Base-by-base conservation (phyloP, 495 filamentous ascomycete species). In the Lichenothelia convexa region DNA sequence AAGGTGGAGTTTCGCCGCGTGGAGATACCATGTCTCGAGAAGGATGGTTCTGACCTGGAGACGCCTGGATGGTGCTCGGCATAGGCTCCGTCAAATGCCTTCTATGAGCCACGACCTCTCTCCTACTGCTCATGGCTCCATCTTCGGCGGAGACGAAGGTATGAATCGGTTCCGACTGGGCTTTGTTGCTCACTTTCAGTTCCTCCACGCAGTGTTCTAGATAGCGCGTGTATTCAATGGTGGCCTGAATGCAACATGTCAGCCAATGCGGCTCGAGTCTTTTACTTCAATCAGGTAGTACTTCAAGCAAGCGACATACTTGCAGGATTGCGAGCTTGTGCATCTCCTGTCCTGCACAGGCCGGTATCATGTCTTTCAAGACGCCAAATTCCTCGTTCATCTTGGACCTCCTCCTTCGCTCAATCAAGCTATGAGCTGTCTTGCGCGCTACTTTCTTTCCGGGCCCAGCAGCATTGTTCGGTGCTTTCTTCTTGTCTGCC, bases 341-440 rank as follows among this genome's bases (percentile, higher is more conserved):
- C 89, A 97, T 97, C 49, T 93, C 85, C 41, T 81, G 77, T 15
- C 84, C 83, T 5, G 60, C 61, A 49, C 89, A 95, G 1, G 89
- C 91, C 1, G 91, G 91, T 45, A 97, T 92, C 78, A 97, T 80
- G 50, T 78, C 71, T 60, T 94, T 95, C 40, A 97, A 60, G 12
- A 89, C 78, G 1, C 71, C 77, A 60, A 97, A 97, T 56, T 95
- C 89, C 49, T 95, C 89, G 47, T 97, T 97, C 89, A 97, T 97
- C 64, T 95, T 97, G 4, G 81, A 92, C 34, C 89, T 65, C 44
- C 89, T 63, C 32, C 91, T 61, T 12, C 89, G 69, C 59, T 97
- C 89, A 49, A 97, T 97, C 46, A 95, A 55, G 45, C 82, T 92
- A 48, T 97, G 89, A 2, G 89, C 89, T 1, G 91, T 97, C 56